These are phyloP conservation scores for Penicillium coffeae DNA, from an alignment of 495 filamentous ascomycete genomes.

Conservation along the genomic window DNA sequence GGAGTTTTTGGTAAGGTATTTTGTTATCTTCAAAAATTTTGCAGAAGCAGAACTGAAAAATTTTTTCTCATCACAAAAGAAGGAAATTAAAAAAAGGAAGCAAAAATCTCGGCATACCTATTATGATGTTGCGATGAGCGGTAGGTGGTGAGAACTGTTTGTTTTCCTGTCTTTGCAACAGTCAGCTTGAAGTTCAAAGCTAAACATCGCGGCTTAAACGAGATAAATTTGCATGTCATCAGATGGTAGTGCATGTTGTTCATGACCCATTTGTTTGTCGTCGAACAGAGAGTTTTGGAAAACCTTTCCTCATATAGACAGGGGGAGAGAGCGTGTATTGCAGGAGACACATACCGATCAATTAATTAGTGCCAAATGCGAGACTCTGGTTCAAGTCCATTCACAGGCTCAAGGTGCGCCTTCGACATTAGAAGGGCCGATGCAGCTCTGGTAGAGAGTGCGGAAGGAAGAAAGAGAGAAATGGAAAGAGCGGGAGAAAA, in stretches of 20 bases:
- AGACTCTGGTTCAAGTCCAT: background rate
- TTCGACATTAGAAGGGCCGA: slow-evolving; percentile 21
- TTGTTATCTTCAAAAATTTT: slow-evolving; percentile 71
- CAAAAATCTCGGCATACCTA: slow-evolving; percentile 6
- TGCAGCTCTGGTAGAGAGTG: slow-evolving; percentile 11
- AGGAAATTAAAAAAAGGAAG: slow-evolving; percentile 6
- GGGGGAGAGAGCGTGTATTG: slow-evolving; percentile 10
- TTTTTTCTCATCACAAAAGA: slow-evolving; percentile 65
- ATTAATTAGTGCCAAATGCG: slow-evolving; percentile 5
- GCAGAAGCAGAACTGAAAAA: slow-evolving; percentile 96
- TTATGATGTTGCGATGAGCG: background rate
- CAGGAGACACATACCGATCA: slow-evolving; percentile 25
- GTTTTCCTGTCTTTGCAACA: slow-evolving; percentile 10
- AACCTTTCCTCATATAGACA: slow-evolving; percentile 59
- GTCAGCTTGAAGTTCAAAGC: slow-evolving; percentile 14
- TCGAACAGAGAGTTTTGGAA: slow-evolving; percentile 61
- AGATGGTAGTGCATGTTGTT: slow-evolving; percentile 99
- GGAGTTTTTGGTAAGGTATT: slow-evolving; percentile 72
- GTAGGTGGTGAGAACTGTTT: background rate
- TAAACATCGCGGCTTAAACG: slow-evolving; percentile 5
- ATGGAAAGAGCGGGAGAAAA: slow-evolving; percentile 20
- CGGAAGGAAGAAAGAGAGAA: slow-evolving; percentile 26
- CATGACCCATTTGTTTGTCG: slow-evolving; percentile 78
- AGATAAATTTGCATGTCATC: slow-evolving; percentile 45
- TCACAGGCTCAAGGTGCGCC: slow-evolving; percentile 3